Conservation (phyloP, 2,329 filamentous ascomycete species). For the Talaromyces sp. region DNA sequence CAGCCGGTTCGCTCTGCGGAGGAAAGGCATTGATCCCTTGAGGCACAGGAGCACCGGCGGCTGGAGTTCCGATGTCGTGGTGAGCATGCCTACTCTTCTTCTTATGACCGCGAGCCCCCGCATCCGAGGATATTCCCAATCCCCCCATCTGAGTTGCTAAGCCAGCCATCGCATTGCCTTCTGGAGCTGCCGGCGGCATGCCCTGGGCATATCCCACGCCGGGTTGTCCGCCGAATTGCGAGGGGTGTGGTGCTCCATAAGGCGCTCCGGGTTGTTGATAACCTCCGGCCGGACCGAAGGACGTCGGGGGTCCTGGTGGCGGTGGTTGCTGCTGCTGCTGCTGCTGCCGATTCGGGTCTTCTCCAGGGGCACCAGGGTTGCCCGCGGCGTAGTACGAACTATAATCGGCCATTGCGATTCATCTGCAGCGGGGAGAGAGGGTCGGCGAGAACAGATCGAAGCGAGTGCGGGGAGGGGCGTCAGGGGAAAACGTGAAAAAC, state of each 20-base stretch:
- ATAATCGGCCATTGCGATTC: conserved; percentile 38
- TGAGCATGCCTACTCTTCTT: conserved; percentile 96
- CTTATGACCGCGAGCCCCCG: conserved; percentile 50
- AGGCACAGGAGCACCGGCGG: conserved; percentile 57
- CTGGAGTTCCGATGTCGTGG: conserved; percentile 73
- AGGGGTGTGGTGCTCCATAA: conserved; percentile 28
- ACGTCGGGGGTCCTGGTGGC: conserved; percentile 29
- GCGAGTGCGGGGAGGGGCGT: conserved; percentile 6
- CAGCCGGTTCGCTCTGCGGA: conserved; percentile 42
- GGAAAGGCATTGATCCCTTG: conserved; percentile 26
- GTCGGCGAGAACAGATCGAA: conserved; percentile 1
- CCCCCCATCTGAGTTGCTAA: conserved; percentile 67
- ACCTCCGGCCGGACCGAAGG: conserved; percentile 18
- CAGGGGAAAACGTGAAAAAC: background rate
- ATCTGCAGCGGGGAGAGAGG: conserved; percentile 18
- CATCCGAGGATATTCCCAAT: conserved; percentile 59
- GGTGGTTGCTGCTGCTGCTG: conserved; percentile 45
- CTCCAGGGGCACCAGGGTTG: conserved; percentile 29
- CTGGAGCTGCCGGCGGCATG: conserved; percentile 19
- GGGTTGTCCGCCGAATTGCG: conserved; percentile 19
- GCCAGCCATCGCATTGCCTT: conserved; percentile 32
- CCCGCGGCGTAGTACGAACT: conserved; percentile 37
- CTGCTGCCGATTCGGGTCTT: conserved; percentile 53
- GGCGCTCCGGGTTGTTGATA: conserved; percentile 33
- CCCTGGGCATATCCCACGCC: conserved; percentile 23